These are phyloP conservation scores for Beauveria bassiana DNA, from an alignment of 2,329 filamentous ascomycete species.

Conservation along the genomic window DNA sequence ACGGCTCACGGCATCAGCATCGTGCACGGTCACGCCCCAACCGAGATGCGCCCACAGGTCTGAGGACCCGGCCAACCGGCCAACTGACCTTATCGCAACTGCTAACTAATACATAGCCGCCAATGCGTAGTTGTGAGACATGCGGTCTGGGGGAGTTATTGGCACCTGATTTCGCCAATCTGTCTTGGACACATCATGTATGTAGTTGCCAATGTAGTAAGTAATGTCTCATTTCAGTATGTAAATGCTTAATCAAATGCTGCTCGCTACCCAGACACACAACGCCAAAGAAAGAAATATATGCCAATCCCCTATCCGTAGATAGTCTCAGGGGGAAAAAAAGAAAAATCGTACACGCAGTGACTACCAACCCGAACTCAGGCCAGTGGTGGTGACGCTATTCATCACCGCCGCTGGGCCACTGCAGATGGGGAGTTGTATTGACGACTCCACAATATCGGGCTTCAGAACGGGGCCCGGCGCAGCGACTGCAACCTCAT, in stretches of 20 bases:
- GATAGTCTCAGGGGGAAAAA: neutral
- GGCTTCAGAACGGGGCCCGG: neutral
- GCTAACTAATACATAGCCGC: neutral
- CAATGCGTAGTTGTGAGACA: neutral
- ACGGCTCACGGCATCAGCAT: conserved; percentile 7
- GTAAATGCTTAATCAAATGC: conserved; percentile 1
- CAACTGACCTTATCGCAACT: neutral
- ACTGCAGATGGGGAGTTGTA: neutral
- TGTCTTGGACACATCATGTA: neutral
- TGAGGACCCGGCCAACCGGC: neutral
- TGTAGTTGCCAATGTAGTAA: neutral
- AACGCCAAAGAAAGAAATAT: neutral
- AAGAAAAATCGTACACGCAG: neutral
- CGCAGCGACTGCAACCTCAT: neutral
- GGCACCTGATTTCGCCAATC: neutral
- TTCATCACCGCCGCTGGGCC: neutral
- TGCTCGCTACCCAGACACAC: conserved; percentile 1
- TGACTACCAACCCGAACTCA: neutral
- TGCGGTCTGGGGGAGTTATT: neutral
- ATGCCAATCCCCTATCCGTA: neutral
- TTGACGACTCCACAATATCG: conserved; percentile 1
- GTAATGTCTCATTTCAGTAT: conserved; percentile 1
- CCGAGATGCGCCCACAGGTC: neutral
- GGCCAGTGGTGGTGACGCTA: neutral
- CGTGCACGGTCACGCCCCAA: neutral